Conservation (phyloP, 495 filamentous ascomycete species). For the Daldinia vernicosa region DNA sequence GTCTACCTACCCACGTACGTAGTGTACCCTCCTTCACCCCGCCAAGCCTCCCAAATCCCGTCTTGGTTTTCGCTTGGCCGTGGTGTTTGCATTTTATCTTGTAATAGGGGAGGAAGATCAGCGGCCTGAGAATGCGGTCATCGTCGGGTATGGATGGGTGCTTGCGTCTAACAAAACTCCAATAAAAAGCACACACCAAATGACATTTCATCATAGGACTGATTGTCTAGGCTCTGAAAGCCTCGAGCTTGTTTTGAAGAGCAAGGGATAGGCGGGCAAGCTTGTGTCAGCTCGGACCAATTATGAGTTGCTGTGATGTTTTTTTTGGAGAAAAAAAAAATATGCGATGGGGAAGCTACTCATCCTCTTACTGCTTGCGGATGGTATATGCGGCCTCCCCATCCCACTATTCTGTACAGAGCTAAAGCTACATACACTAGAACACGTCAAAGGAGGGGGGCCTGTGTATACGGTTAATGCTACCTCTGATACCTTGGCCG, state of each 20-base stretch:
- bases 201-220: neutral
- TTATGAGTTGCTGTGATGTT: conserved; percentile 24
- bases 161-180: conserved; percentile 3
- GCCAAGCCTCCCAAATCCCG: conserved; percentile 22
- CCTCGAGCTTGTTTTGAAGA: conserved; percentile 20
- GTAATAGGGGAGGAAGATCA: neutral
- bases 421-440: conserved; percentile 28
- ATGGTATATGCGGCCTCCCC: conserved; percentile 35
- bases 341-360: conserved; percentile 8
- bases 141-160: conserved; percentile 14
- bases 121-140: conserved; percentile 15
- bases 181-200: neutral
- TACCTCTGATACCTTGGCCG: conserved; percentile 26
- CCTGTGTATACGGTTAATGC: conserved; percentile 4
- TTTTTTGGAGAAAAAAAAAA: conserved; percentile 13
- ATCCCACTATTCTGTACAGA: conserved; percentile 26
- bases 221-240: conserved; percentile 28
- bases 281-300: conserved; percentile 13
- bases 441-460: conserved; percentile 33
- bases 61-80: conserved; percentile 36
- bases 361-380: conserved; percentile 39
- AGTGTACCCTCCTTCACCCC: neutral
- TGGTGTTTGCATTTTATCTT: conserved; percentile 1
- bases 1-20: neutral
- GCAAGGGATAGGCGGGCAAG: conserved; percentile 31